phyloP scores from a whole-genome alignment of 148 eudicot species.

The Linanthus parryae region DNA sequence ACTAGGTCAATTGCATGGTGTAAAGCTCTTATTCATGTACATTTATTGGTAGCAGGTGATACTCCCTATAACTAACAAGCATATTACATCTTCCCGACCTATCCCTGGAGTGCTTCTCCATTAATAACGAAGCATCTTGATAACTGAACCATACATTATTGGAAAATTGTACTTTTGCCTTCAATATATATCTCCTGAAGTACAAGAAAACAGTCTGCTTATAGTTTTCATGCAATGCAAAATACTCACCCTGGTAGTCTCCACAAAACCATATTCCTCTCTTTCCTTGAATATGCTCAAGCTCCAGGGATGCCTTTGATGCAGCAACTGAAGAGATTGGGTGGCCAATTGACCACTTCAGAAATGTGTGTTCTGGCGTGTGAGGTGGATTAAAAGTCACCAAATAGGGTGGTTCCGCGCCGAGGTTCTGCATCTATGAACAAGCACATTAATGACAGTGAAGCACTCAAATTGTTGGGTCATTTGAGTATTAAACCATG shows the following conservation, averaged over 20 bases:
- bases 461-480: no score
- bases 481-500: no score
- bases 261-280: conserved; percentile 98
- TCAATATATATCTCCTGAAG: no score
- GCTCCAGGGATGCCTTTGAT: conserved; percentile 71
- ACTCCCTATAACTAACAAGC: not conserved
- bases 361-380: conserved; percentile 53
- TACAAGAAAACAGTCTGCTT: no score
- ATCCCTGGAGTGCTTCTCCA: not conserved
- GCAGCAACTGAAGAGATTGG: conserved; percentile 93
- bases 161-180: no score
- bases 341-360: conserved; percentile 85
- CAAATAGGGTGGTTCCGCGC: conserved; percentile 48
- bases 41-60: not conserved
- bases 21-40: no score
- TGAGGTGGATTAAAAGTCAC: conserved; percentile 82
- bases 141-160: no score
- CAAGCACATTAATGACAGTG: no score
- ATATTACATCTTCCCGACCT: not conserved
- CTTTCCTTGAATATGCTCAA: conserved; percentile 75
- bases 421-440: conserved; percentile 87
- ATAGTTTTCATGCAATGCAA: no score
- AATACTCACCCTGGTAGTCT: conserved; percentile 82
- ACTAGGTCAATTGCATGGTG: no score
- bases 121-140: no score